These are phyloP conservation scores for Chrysoporthe deuterocubensis DNA, from an alignment of 2,329 filamentous ascomycete genomes.

Conservation along the genomic window DNA sequence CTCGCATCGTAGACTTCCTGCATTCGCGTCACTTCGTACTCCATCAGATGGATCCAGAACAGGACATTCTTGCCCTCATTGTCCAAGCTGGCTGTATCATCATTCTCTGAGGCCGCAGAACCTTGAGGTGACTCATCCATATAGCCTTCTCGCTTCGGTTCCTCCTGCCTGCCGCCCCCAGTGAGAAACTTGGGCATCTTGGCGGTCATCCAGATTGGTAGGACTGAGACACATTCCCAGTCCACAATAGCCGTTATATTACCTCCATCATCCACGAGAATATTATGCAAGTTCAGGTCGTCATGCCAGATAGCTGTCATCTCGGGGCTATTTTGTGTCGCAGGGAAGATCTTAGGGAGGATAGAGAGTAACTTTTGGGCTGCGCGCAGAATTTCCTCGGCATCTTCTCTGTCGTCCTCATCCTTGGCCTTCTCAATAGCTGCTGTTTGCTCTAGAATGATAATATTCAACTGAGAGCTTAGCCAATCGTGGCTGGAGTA, in stretches of 20 bases:
- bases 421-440: slow-evolving; percentile 33
- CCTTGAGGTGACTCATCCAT: slow-evolving; percentile 32
- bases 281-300: slow-evolving; percentile 44
- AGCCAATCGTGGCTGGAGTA: slow-evolving; percentile 45
- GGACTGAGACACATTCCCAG: slow-evolving; percentile 47
- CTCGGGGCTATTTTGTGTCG: slow-evolving; percentile 33
- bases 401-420: slow-evolving; percentile 39
- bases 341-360: slow-evolving; percentile 40
- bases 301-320: slow-evolving; percentile 42
- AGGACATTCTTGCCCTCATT: slow-evolving; percentile 44
- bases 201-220: slow-evolving; percentile 45
- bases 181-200: slow-evolving; percentile 41
- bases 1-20: slow-evolving; percentile 39
- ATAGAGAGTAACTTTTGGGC: slow-evolving; percentile 36
- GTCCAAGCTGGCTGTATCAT: slow-evolving; percentile 35
- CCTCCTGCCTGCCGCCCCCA: slow-evolving; percentile 34
- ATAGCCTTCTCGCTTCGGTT: slow-evolving; percentile 39
- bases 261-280: slow-evolving; percentile 44
- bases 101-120: background rate
- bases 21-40: slow-evolving; percentile 46
- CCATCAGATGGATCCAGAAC: slow-evolving; percentile 46
- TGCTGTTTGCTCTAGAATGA: slow-evolving; percentile 35
- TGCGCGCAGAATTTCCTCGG: slow-evolving; percentile 34
- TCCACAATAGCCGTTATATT: slow-evolving; percentile 44
- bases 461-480: slow-evolving; percentile 37